Evolutionary conservation across 768 basidiomycete genomes (phyloP).

Genomic region (Naganishia antarctica): DNA sequence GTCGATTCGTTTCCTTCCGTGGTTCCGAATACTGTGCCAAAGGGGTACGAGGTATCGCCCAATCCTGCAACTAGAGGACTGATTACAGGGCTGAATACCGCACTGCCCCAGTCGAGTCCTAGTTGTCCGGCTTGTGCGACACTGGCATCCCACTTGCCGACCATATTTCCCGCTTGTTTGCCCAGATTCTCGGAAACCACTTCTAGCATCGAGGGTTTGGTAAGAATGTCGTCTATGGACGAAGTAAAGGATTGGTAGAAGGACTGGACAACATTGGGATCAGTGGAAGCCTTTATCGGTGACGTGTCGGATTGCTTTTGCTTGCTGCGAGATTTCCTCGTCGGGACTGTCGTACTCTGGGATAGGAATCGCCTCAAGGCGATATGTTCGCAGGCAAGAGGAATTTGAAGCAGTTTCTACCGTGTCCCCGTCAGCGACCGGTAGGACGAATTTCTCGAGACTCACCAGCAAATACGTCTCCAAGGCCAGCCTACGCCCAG

Average conservation of each 20-base stretch:
- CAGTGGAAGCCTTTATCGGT: neutral
- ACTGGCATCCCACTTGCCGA: slow-evolving; percentile 55
- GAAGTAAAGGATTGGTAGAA: slow-evolving; percentile 88
- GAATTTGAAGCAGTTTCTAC: slow-evolving; percentile 69
- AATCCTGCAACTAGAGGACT: slow-evolving; percentile 2
- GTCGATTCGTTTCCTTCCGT: neutral
- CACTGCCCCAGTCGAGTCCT: slow-evolving; percentile 52
- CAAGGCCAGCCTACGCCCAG: slow-evolving; percentile 67
- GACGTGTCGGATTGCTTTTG: neutral
- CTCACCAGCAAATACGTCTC: slow-evolving; percentile 66
- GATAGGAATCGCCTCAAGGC: slow-evolving; percentile 65
- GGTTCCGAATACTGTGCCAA: neutral
- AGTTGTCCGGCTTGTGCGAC: slow-evolving; percentile 77
- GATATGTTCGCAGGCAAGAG: slow-evolving; percentile 65
- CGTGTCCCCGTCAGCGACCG: neutral
- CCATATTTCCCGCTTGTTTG: slow-evolving; percentile 59
- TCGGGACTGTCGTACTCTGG: slow-evolving; percentile 33
- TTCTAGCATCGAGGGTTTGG: slow-evolving; percentile 91
- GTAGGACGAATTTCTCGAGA: neutral
- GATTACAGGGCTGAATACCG: slow-evolving; percentile 17
- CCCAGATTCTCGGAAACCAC: slow-evolving; percentile 87
- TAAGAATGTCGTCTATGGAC: slow-evolving; percentile 95
- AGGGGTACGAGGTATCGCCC: slow-evolving; percentile 5
- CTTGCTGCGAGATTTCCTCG: slow-evolving; percentile 55
- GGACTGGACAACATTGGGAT: slow-evolving; percentile 65